phyloP scores from a whole-genome alignment of 2,329 filamentous ascomycete genomes.

The Neopestalotiopsis rosae region DNA sequence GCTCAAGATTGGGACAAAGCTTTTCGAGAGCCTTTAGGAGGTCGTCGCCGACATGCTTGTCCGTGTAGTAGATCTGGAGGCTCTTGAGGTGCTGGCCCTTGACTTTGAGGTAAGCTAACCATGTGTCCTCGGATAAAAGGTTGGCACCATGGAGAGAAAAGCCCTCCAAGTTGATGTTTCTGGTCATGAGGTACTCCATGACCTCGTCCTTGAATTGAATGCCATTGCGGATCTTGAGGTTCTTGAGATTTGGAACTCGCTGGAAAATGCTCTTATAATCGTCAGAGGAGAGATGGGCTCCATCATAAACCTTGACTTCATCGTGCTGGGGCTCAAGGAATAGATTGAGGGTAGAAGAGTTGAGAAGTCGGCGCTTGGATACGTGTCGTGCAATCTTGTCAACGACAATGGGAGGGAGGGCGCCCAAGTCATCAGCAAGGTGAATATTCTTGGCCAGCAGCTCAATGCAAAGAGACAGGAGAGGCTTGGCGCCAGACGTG shows the following conservation, averaged over 20 bases:
- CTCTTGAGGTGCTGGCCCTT: constrained; percentile 70
- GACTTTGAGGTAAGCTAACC: constrained; percentile 71
- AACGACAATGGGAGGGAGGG: constrained; percentile 58
- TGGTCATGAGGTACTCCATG: constrained; percentile 79
- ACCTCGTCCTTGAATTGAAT: constrained; percentile 89
- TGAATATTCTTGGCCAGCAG: constrained; percentile 67
- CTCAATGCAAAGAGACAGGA: constrained; percentile 69
- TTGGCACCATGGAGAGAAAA: constrained; percentile 86
- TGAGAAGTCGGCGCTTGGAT: constrained; percentile 64
- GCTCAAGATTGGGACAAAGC: constrained; percentile 70
- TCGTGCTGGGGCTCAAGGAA: constrained; percentile 60
- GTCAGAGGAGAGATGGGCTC: constrained; percentile 69
- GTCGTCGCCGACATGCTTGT: constrained; percentile 79
- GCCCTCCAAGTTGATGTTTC: constrained; percentile 70
- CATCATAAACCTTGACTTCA: constrained; percentile 62
- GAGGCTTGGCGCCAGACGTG: constrained; percentile 68
- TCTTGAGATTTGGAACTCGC: constrained; percentile 69
- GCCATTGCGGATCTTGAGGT: constrained; percentile 80
- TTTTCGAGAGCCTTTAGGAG: constrained; percentile 66
- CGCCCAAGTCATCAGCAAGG: constrained; percentile 66
- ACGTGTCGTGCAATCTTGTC: constrained; percentile 66
- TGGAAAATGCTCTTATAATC: constrained; percentile 86
- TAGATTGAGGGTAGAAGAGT: constrained; percentile 58
- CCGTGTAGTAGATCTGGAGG: constrained; percentile 83
- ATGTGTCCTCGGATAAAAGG: constrained; percentile 76